Evolutionary conservation across 129 eudicot genomes (phyloP), one percentile per base, ranked within the genome.

Genomic region (Ambrosia artemisiifolia): DNA sequence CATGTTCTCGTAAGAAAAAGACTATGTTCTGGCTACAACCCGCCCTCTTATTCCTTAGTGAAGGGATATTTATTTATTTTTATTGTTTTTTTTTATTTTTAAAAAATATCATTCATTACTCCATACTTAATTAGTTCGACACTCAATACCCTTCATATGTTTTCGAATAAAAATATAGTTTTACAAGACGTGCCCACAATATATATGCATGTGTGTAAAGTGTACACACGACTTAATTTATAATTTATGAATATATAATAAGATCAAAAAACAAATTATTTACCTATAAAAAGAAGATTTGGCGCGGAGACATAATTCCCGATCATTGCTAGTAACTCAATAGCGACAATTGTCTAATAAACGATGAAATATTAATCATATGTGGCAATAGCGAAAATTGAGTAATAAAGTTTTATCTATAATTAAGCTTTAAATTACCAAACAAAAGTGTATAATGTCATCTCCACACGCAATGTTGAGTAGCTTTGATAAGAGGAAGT

Each of bases 231-330:
- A 5, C 5, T 64, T 24, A 24, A 24, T 24, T 0, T 24, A 24
- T 24, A 24, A 24, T 24, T 7, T 40, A 3, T n/a, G 17, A 17
- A 38, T 4, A 7, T 51, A 51, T 5, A 8, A 9, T 32, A 30
- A 2, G 1, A 20, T 11, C 2, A 17, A 11, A 11, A 24, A 13
- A 47, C 14, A 38, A 36, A n/a, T 17, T 67, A 51, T 81, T 83
- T 87, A 90, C 96, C 89, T 3, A 83, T 30, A 33, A 78, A 83
- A 17, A 89, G 75, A 63, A 90, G 91, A 77, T 87, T 83, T 59
- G 75, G 42, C 51, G 84, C 19, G 46, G 83, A 79, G 70, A 87
- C 32, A 64, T 77, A 82, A 80, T 78, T 84, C 66, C 85, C 96
- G 55, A 90, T 67, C 30, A 63, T 13, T 34, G 90, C 83, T 6